A percentile compares a stretch with the other conserved stretches of the same genome.
phyloP scores from a whole-genome alignment of 2,329 filamentous ascomycete species.

The Pseudogymnoascus verrucosus region DNA sequence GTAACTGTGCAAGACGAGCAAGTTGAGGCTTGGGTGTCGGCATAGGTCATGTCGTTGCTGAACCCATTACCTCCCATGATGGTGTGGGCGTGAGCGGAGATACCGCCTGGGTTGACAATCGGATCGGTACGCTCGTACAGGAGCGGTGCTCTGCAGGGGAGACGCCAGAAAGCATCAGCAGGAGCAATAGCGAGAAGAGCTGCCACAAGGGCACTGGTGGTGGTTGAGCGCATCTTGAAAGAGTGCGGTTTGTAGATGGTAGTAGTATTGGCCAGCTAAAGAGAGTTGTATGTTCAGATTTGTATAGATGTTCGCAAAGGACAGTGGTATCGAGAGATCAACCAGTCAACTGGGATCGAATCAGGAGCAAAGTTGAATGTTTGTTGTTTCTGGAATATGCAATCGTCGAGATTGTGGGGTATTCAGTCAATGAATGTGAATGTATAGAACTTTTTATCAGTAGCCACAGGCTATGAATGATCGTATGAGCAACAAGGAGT shows the following conservation, averaged over 20 bases:
- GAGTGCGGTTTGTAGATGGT: not conserved
- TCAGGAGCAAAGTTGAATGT: slow-evolving; percentile 2
- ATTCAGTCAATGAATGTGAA: slow-evolving; percentile 9
- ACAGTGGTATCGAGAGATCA: slow-evolving; percentile 1
- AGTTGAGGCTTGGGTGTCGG: slow-evolving; percentile 41
- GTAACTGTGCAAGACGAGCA: slow-evolving; percentile 59
- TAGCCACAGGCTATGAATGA: slow-evolving; percentile 7
- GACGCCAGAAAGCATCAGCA: slow-evolving; percentile 40
- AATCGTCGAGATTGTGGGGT: slow-evolving; percentile 1
- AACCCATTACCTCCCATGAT: slow-evolving; percentile 58
- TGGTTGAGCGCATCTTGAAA: slow-evolving; percentile 11
- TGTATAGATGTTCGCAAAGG: not conserved
- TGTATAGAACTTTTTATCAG: not conserved
- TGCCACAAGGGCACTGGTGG: slow-evolving; percentile 6
- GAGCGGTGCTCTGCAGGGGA: slow-evolving; percentile 29
- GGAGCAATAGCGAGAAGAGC: slow-evolving; percentile 15
- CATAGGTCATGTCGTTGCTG: slow-evolving; percentile 44
- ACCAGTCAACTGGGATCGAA: slow-evolving; percentile 10
- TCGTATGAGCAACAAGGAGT: not conserved
- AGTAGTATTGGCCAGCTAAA: not conserved
- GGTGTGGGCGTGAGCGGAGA: slow-evolving; percentile 51
- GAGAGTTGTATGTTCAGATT: not conserved
- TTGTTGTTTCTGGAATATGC: slow-evolving; percentile 2
- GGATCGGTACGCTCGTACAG: slow-evolving; percentile 50
- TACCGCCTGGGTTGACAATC: slow-evolving; percentile 45